These are phyloP conservation scores for Fomitopsis betulina DNA, from an alignment of 1,284 basidiomycete species.

Conservation along the genomic window DNA sequence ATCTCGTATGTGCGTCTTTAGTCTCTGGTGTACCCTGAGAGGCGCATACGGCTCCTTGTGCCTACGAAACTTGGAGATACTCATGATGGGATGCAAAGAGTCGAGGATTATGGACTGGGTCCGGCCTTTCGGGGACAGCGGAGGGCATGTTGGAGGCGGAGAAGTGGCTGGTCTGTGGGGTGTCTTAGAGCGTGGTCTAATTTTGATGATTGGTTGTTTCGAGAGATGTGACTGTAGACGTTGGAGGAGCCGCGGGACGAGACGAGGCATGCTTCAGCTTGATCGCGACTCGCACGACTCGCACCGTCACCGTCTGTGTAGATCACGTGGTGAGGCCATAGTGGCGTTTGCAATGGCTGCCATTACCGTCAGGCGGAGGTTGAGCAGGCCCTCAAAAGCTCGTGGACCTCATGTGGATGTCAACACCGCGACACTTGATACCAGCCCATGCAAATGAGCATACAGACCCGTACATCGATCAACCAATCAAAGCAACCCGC, in stretches of 20 bases:
- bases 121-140: conserved; percentile 16
- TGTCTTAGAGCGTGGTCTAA: background rate
- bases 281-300: too few species aligned
- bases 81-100: conserved; percentile 15
- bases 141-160: conserved; percentile 16
- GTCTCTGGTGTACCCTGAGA: conserved; percentile 6
- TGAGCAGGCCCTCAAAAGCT: too few species aligned
- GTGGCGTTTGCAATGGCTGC: too few species aligned
- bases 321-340: background rate
- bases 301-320: too few species aligned
- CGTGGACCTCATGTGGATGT: too few species aligned
- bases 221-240: conserved; percentile 28
- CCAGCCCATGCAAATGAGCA: too few species aligned
- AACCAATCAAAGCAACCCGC: too few species aligned
- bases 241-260: conserved; percentile 56
- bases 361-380: too few species aligned
- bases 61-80: conserved; percentile 12
- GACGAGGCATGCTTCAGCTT: conserved; percentile 50
- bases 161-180: conserved; percentile 5
- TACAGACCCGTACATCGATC: too few species aligned
- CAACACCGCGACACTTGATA: too few species aligned
- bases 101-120: conserved; percentile 21
- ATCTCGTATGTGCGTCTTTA: background rate
- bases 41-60: conserved; percentile 11
- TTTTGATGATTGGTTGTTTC: conserved; percentile 1